Evolutionary conservation across 495 filamentous ascomycete species (phyloP).

Genomic region (Tuber umbilicatum): DNA sequence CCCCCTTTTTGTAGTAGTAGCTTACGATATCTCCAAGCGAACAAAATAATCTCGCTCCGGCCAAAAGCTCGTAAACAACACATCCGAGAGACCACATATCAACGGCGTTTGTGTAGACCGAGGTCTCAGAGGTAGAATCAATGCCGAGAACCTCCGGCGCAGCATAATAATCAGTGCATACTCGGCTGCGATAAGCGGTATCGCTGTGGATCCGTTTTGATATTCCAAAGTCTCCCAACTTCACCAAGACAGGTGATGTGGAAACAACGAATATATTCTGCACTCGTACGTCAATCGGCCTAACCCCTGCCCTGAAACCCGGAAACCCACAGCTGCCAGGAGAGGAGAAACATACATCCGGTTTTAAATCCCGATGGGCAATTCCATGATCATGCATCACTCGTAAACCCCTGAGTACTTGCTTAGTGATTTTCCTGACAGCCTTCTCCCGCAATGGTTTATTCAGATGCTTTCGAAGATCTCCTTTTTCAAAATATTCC

Average conservation of each 20-base stretch:
- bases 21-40: no score
- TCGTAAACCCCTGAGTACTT: neutral
- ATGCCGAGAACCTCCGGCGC: slow-evolving; percentile 1
- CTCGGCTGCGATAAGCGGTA: neutral
- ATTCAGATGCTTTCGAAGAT: neutral
- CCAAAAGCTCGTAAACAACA: neutral
- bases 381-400: slow-evolving; percentile 4
- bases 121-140: neutral
- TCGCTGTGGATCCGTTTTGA: neutral
- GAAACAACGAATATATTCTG: no score
- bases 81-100: slow-evolving; percentile 11
- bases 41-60: neutral
- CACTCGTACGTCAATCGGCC: no score
- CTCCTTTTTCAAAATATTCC: no score
- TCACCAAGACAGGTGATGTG: neutral
- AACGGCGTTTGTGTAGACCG: slow-evolving; percentile 2
- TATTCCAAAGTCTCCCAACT: slow-evolving; percentile 3
- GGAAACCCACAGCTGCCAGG: neutral
- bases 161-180: neutral
- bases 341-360: neutral
- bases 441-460: neutral
- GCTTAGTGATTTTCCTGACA: slow-evolving; percentile 23
- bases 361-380: slow-evolving; percentile 7
- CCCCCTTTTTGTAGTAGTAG: no score
- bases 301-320: no score